Evolutionary conservation across 169 alveolate species (phyloP).

Genomic region (Theileria equi): DNA sequence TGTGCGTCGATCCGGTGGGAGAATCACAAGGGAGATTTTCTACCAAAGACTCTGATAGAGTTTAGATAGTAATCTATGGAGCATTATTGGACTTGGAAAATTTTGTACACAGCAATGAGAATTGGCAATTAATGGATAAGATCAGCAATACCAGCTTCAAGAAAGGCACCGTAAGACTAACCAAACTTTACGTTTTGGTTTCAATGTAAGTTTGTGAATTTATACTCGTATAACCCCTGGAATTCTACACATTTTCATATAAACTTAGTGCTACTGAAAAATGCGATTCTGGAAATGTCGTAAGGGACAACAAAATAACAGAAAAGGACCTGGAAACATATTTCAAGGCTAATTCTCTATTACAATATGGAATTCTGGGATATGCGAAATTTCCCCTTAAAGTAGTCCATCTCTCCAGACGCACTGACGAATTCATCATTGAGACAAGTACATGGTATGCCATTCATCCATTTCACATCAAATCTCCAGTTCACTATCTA

Average conservation of each 20-base stretch:
- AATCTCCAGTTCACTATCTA: constrained; percentile 13
- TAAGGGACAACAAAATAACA: neutral
- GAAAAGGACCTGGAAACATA: constrained; percentile 7
- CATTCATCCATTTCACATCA: neutral
- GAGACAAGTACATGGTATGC: constrained; percentile 3
- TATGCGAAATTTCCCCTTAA: constrained; percentile 34
- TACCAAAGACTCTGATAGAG: too few species aligned
- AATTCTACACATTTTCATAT: neutral
- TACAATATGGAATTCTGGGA: constrained; percentile 44
- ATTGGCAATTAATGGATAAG: too few species aligned
- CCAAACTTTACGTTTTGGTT: constrained; percentile 1
- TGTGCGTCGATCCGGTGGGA: too few species aligned
- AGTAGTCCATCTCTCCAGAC: neutral
- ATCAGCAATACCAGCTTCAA: too few species aligned
- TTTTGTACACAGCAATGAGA: neutral
- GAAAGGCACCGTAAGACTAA: neutral
- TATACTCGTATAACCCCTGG: neutral
- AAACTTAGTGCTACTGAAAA: neutral
- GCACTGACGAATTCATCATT: neutral
- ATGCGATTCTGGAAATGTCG: neutral
- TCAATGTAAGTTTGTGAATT: neutral
- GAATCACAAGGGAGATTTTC: too few species aligned
- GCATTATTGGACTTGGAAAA: too few species aligned
- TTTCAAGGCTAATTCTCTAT: constrained; percentile 15
- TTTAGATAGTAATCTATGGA: too few species aligned